Evolutionary conservation across 805 yeast species (phyloP).

Genomic region (Blastobotrys robertii): DNA sequence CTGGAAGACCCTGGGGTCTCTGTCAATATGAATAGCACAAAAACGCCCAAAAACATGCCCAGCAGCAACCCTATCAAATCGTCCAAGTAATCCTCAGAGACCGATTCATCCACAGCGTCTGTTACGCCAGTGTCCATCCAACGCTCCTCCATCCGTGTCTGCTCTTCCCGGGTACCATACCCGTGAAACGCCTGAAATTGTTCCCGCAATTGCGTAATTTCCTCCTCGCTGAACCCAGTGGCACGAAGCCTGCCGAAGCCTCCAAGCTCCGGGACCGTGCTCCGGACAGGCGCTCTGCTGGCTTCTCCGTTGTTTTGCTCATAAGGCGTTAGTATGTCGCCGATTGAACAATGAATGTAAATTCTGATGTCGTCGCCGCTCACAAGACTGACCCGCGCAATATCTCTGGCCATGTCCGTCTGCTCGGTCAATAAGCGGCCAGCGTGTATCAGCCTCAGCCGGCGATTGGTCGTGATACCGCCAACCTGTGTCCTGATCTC

Average conservation of each 20-base stretch:
- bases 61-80: slow-evolving; percentile 57
- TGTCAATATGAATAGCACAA: slow-evolving; percentile 52
- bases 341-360: slow-evolving; percentile 75
- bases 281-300: slow-evolving; percentile 35
- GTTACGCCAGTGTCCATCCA: slow-evolving; percentile 78
- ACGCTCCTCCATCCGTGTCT: slow-evolving; percentile 65
- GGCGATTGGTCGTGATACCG: slow-evolving; percentile 31
- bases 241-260: slow-evolving; percentile 79
- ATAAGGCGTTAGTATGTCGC: slow-evolving; percentile 45
- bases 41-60: slow-evolving; percentile 69
- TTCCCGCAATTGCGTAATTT: slow-evolving; percentile 56
- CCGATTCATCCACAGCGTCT: slow-evolving; percentile 38
- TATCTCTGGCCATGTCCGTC: slow-evolving; percentile 45
- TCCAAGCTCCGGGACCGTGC: slow-evolving; percentile 57
- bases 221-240: slow-evolving; percentile 77
- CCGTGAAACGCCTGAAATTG: slow-evolving; percentile 71
- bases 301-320: slow-evolving; percentile 27
- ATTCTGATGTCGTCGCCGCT: slow-evolving; percentile 20
- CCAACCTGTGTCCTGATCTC: slow-evolving; percentile 33
- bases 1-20: slow-evolving; percentile 49
- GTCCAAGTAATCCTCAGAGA: slow-evolving; percentile 47
- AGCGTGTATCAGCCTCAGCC: slow-evolving; percentile 57
- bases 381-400: slow-evolving; percentile 24
- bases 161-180: slow-evolving; percentile 15
- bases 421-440: slow-evolving; percentile 55